These are phyloP conservation scores for Bipolaris oryzae DNA, from an alignment of 2,329 filamentous ascomycete species.

Conservation along the genomic window DNA sequence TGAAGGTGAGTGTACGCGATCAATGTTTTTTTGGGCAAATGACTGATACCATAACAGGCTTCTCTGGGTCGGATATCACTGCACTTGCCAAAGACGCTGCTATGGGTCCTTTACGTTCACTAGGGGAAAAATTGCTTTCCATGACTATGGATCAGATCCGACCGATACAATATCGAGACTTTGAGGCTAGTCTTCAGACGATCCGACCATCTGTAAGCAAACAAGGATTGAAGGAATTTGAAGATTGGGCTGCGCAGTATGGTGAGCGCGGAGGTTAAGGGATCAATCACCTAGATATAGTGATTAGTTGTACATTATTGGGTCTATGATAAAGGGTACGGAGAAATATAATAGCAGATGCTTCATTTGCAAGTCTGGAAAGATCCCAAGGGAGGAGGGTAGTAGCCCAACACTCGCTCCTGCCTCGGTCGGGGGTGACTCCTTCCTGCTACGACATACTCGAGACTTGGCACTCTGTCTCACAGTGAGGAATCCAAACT, in stretches of 20 bases:
- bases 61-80: constrained; percentile 95
- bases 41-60: constrained; percentile 64
- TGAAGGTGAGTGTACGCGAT: constrained; percentile 66
- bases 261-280: constrained; percentile 81
- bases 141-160: constrained; percentile 96
- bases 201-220: constrained; percentile 91
- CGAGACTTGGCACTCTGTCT: constrained; percentile 8
- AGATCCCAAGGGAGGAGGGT: neutral
- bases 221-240: constrained; percentile 83
- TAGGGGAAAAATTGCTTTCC: constrained; percentile 86
- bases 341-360: neutral
- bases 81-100: constrained; percentile 96
- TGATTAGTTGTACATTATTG: neutral
- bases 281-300: neutral
- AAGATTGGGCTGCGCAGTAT: constrained; percentile 93
- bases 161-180: constrained; percentile 82
- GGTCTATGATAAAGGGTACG: neutral
- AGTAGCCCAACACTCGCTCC: neutral
- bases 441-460: constrained; percentile 16
- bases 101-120: constrained; percentile 89
- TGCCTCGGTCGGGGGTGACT: constrained; percentile 13
- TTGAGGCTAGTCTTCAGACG: constrained; percentile 78
- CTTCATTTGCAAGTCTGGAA: too few species aligned
- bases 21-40: neutral
- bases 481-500: neutral